Evolutionary conservation across 163 green algal species (phyloP).

Genomic region (Chlorella variabilis): DNA sequence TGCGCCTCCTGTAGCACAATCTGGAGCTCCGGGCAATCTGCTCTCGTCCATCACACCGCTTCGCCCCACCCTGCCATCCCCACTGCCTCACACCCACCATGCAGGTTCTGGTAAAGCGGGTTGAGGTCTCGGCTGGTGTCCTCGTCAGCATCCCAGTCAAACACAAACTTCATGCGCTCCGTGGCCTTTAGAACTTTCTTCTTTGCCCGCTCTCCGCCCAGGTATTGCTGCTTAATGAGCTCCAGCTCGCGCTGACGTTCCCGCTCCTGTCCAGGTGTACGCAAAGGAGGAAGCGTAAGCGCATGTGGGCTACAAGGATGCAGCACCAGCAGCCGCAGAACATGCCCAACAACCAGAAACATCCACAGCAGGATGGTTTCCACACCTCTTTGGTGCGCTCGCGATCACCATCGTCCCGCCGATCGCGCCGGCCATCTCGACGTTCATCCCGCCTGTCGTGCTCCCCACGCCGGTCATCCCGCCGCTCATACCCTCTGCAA

Average conservation of each 20-base stretch:
- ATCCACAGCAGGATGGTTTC: too few species aligned
- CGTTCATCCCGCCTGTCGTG: conserved; percentile 1
- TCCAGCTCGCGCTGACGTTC: conserved; percentile 78
- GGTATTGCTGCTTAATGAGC: conserved; percentile 85
- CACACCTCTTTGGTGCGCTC: conserved; percentile 20
- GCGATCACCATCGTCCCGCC: neutral
- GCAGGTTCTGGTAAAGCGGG: conserved; percentile 87
- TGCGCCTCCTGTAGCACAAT: too few species aligned
- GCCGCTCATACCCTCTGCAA: conserved; percentile 1
- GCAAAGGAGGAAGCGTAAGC: neutral
- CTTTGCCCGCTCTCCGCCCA: conserved; percentile 58
- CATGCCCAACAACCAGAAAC: too few species aligned
- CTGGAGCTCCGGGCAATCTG: too few species aligned
- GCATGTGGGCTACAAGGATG: neutral
- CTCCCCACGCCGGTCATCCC: conserved; percentile 4
- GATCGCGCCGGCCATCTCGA: conserved; percentile 4
- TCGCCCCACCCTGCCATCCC: too few species aligned
- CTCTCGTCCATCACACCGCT: too few species aligned
- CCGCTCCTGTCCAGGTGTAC: conserved; percentile 32
- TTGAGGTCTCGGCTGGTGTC: conserved; percentile 94
- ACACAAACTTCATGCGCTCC: conserved; percentile 93
- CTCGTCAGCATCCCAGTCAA: conserved; percentile 96
- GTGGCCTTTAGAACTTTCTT: conserved; percentile 63
- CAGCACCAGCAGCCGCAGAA: neutral
- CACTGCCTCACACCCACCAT: conserved; percentile 44